Percentiles rank a stretch among this genome's conserved stretches.
Evolutionary conservation across 352 stramenopile genomes (phyloP).

Genomic region (Chrysophaeum taylorii): DNA sequence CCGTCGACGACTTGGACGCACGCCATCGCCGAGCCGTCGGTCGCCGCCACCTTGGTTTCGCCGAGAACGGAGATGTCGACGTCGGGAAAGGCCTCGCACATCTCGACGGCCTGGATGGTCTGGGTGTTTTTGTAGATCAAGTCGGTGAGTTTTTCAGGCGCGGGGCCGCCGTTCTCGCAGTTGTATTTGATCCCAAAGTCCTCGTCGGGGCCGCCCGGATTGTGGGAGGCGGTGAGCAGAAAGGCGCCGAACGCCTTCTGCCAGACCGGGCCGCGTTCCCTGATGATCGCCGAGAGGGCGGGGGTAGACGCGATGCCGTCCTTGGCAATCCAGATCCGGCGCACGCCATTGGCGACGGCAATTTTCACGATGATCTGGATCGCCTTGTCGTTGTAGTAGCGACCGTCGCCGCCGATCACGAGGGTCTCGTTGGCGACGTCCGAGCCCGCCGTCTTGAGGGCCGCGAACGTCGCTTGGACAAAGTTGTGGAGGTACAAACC

Average conservation of each 20-base stretch:
- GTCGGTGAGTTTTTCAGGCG: conserved; percentile 91
- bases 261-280: conserved; percentile 62
- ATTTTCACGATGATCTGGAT: conserved; percentile 99
- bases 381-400: conserved; percentile 74
- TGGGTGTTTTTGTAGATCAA: conserved; percentile 88
- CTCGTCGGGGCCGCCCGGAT: conserved; percentile 90
- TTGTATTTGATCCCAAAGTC: conserved; percentile 99
- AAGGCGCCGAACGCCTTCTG: conserved; percentile 92
- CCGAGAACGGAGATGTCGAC: conserved; percentile 54
- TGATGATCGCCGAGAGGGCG: conserved; percentile 91
- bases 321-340: conserved; percentile 70
- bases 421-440: conserved; percentile 86
- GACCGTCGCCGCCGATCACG: conserved; percentile 89
- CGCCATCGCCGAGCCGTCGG: conserved; percentile 60
- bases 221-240: conserved; percentile 98
- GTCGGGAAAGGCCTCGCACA: conserved; percentile 55
- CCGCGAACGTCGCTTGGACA: conserved; percentile 91
- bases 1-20: conserved; percentile 93
- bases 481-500: conserved; percentile 97
- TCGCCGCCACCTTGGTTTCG: conserved; percentile 37
- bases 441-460: conserved; percentile 75
- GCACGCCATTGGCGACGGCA: conserved; percentile 86
- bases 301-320: conserved; percentile 95
- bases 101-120: conserved; percentile 85
- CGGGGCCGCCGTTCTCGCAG: conserved; percentile 91